Percentiles rank a stretch among this genome's conserved stretches.
These are phyloP conservation scores for Diplodia sapinea DNA, from an alignment of 2,329 filamentous ascomycete genomes.

Conservation along the genomic window DNA sequence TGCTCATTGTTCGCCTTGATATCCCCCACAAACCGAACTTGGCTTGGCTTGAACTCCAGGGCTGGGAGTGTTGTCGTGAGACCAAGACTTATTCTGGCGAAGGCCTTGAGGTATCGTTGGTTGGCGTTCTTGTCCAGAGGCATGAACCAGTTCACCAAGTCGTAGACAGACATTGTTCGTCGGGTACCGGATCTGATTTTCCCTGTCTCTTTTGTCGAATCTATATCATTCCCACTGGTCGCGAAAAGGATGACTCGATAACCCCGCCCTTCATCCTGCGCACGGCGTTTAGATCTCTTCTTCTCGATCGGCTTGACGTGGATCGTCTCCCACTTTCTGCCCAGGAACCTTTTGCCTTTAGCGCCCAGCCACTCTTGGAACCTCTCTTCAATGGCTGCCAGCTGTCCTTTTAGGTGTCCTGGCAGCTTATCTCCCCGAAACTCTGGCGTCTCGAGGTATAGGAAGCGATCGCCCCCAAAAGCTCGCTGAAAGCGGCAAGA, in stretches of 20 bases:
- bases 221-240: conserved; percentile 41
- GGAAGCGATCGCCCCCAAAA: conserved; percentile 50
- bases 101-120: conserved; percentile 51
- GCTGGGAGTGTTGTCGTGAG: conserved; percentile 50
- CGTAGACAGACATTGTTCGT: conserved; percentile 32
- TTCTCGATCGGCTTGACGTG: conserved; percentile 44
- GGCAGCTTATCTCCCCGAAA: conserved; percentile 35
- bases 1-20: conserved; percentile 40
- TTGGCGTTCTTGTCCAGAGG: conserved; percentile 44
- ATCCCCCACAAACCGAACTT: conserved; percentile 45
- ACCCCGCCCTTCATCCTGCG: neutral
- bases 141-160: conserved; percentile 51
- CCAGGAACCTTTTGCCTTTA: conserved; percentile 46
- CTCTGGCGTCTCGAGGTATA: conserved; percentile 48
- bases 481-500: conserved; percentile 47
- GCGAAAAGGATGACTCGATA: conserved; percentile 46
- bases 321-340: conserved; percentile 50
- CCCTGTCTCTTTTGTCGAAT: neutral
- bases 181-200: neutral
- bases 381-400: conserved; percentile 35
- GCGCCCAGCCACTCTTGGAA: conserved; percentile 45
- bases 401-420: conserved; percentile 34
- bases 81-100: conserved; percentile 50
- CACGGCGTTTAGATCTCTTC: conserved; percentile 35
- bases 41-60: conserved; percentile 44